Evolutionary conservation across 768 basidiomycete species (phyloP).

Genomic region (Mycena crocata): DNA sequence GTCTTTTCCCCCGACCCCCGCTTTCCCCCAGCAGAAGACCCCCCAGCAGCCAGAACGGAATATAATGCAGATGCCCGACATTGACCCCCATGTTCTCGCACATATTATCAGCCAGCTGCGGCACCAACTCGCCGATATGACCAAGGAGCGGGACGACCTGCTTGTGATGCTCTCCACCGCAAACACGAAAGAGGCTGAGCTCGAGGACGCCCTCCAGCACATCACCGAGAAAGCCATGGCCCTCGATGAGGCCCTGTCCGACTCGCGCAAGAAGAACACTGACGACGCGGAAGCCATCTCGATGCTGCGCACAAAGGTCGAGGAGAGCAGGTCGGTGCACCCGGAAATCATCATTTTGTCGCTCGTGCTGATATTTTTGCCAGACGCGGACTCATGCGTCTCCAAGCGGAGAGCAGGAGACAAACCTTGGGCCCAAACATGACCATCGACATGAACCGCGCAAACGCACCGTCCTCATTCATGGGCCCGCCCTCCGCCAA

Average conservation of each 20-base stretch:
- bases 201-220: slow-evolving; percentile 71
- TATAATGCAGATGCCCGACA: slow-evolving; percentile 44
- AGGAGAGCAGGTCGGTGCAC: slow-evolving; percentile 79
- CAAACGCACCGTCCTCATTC: slow-evolving; percentile 48
- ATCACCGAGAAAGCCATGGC: slow-evolving; percentile 74
- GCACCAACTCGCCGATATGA: slow-evolving; percentile 69
- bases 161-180: slow-evolving; percentile 61
- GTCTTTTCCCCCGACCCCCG: slow-evolving; percentile 62
- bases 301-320: slow-evolving; percentile 84
- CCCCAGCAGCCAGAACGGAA: slow-evolving; percentile 13
- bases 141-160: slow-evolving; percentile 80
- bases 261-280: slow-evolving; percentile 60
- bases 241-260: slow-evolving; percentile 67
- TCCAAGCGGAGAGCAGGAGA: slow-evolving; percentile 82
- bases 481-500: slow-evolving; percentile 62
- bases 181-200: slow-evolving; percentile 65
- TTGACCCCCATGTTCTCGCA: slow-evolving; percentile 81
- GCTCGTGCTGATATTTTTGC: slow-evolving; percentile 12
- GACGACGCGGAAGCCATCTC: slow-evolving; percentile 85
- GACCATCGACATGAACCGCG: slow-evolving; percentile 68
- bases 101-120: slow-evolving; percentile 82
- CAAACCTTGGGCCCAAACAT: slow-evolving; percentile 57
- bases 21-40: slow-evolving; percentile 31
- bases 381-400: slow-evolving; percentile 88
- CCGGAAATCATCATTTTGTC: slow-evolving; percentile 8